Percentiles rank a stretch among this genome's conserved stretches.
Conservation (phyloP, 257 asterid species). For the Solanum commersonii region DNA sequence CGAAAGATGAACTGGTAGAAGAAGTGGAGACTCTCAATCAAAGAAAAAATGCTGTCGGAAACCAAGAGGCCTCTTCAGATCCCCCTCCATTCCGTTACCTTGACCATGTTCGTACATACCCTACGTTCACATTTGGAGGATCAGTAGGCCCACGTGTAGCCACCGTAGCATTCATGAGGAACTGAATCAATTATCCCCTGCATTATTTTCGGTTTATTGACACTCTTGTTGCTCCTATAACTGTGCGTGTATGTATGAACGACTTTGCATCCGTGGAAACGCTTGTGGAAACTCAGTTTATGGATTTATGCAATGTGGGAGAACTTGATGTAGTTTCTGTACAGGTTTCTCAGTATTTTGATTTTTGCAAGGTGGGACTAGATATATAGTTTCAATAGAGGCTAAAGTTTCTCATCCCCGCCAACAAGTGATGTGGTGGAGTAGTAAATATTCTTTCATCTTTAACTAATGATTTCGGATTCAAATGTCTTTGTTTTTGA, state of each 20-base stretch:
- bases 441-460: not conserved
- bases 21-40: conserved; percentile 77
- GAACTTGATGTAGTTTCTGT: not conserved
- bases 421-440: not conserved
- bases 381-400: not conserved
- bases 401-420: not conserved
- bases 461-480: not conserved
- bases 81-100: conserved; percentile 48
- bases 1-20: conserved; percentile 83
- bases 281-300: not conserved
- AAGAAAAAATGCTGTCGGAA: conserved; percentile 31
- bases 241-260: not conserved
- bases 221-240: not conserved
- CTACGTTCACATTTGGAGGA: conserved; percentile 86
- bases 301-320: not conserved
- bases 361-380: not conserved
- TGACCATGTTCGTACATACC: conserved; percentile 81
- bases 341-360: not conserved
- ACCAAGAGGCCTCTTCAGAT: conserved; percentile 28
- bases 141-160: conserved; percentile 92
- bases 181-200: conserved; percentile 20
- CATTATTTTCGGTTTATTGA: not conserved
- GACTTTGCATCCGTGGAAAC: not conserved
- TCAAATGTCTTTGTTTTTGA: too few relatives aligned
- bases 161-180: conserved; percentile 83